These are phyloP conservation scores for Neurospora discreta DNA, from an alignment of 495 filamentous ascomycete species.

Conservation along the genomic window DNA sequence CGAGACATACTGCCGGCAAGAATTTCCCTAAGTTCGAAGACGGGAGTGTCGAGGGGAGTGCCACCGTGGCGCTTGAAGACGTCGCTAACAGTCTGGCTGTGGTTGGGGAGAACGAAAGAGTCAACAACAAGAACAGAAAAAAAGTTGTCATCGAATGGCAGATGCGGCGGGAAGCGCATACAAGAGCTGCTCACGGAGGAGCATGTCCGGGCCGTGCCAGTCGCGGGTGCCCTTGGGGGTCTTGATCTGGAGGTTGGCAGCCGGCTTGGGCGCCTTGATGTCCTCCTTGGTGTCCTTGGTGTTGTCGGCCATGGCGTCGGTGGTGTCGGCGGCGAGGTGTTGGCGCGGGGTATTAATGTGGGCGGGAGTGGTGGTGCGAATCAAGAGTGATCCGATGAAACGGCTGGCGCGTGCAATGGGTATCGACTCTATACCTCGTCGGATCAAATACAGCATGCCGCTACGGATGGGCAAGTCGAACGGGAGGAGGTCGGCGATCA, in stretches of 20 bases:
- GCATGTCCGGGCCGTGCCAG: conserved; percentile 13
- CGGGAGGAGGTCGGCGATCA: not conserved
- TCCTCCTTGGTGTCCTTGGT: conserved; percentile 1
- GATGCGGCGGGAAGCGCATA: not conserved
- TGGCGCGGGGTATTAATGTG: not conserved
- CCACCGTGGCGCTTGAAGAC: conserved; percentile 32
- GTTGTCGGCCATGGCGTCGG: not conserved
- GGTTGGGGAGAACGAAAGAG: not conserved
- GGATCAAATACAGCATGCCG: not conserved
- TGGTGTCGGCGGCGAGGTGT: not conserved
- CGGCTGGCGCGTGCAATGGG: not conserved
- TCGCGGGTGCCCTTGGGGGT: conserved; percentile 22
- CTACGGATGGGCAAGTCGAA: not conserved
- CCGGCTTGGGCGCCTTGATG: not conserved
- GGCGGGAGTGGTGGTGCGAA: not conserved
- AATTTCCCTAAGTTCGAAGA: conserved; percentile 48
- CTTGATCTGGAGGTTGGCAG: conserved; percentile 14
- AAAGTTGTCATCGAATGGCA: not conserved
- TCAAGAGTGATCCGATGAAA: not conserved
- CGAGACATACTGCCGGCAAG: conserved; percentile 48
- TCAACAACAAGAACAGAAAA: not conserved
- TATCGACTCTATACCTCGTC: not conserved
- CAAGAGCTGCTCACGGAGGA: conserved; percentile 15
- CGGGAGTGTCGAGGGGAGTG: conserved; percentile 31
- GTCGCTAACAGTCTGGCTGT: conserved; percentile 18